Evolutionary conservation across 2,329 filamentous ascomycete species (phyloP).

Genomic region (Penicillium sp.): DNA sequence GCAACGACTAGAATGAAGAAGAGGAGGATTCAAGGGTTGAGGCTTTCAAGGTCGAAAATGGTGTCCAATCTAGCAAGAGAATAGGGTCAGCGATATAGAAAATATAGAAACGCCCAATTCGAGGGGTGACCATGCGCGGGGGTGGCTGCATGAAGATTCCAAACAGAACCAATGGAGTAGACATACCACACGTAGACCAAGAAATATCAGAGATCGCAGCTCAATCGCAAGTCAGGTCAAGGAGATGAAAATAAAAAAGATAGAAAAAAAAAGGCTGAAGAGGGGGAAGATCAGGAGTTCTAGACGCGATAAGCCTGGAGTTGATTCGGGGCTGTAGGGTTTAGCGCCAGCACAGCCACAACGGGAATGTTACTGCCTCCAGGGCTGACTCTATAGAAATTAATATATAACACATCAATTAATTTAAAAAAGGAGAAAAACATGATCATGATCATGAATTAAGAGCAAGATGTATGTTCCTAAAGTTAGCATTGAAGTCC

Average conservation of each 20-base stretch:
- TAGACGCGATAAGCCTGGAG: slow-evolving; percentile 22
- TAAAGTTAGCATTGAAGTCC: background rate
- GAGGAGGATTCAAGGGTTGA: background rate
- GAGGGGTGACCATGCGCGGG: slow-evolving; percentile 11
- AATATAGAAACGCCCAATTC: slow-evolving; percentile 1
- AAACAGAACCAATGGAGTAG: background rate
- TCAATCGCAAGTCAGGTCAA: background rate
- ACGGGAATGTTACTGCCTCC: slow-evolving; percentile 6
- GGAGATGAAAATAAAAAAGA: background rate
- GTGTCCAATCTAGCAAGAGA: background rate
- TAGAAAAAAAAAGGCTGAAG: background rate
- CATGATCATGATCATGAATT: background rate
- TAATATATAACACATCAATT: background rate
- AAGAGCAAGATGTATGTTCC: background rate
- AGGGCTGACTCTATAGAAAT: background rate
- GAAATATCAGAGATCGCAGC: background rate
- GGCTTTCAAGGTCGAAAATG: background rate
- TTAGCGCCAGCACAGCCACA: slow-evolving; percentile 27
- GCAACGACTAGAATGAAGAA: slow-evolving; percentile 1
- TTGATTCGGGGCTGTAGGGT: slow-evolving; percentile 12
- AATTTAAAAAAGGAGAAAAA: background rate
- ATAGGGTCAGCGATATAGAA: slow-evolving; percentile 6
- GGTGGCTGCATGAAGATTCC: slow-evolving; percentile 6
- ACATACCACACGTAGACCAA: background rate
- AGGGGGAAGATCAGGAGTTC: slow-evolving; percentile 8